A percentile compares a stretch with the other conserved stretches of the same genome.
These are phyloP conservation scores for Theobroma grandiflorum DNA, from an alignment of 441 rosid species.

Conservation along the genomic window DNA sequence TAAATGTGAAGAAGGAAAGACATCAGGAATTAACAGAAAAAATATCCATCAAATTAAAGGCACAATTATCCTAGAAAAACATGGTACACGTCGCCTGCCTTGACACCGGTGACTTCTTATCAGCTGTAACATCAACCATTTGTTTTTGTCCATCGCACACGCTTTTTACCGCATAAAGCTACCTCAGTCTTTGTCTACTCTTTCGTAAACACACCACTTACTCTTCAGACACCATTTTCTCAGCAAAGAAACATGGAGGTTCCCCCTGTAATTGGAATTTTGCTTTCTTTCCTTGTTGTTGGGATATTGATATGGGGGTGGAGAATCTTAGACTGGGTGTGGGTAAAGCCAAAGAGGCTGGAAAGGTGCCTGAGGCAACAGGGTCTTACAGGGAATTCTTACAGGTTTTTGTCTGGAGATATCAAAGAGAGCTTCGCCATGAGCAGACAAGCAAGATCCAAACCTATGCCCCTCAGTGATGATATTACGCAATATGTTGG, in stretches of 20 bases:
- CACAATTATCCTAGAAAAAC: no score
- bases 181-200: neutral
- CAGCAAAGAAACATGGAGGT: neutral
- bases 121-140: no score
- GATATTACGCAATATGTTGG: conserved; percentile 36
- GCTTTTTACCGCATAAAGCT: no score
- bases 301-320: conserved; percentile 40
- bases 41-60: no score
- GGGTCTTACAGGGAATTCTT: conserved; percentile 50
- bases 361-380: conserved; percentile 47
- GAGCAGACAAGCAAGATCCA: conserved; percentile 40
- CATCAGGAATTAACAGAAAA: no score
- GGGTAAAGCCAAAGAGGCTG: conserved; percentile 50
- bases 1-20: no score
- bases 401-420: conserved; percentile 50
- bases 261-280: neutral
- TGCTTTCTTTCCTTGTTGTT: neutral
- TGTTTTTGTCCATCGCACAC: no score
- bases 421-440: conserved; percentile 32
- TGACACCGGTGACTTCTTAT: no score
- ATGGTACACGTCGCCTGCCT: no score
- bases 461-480: conserved; percentile 35
- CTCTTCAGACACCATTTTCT: neutral
- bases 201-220: neutral
- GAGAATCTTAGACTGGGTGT: conserved; percentile 49